Base-by-base conservation (phyloP, 2,329 filamentous ascomycete genomes). In the Calonectria naviculata region DNA sequence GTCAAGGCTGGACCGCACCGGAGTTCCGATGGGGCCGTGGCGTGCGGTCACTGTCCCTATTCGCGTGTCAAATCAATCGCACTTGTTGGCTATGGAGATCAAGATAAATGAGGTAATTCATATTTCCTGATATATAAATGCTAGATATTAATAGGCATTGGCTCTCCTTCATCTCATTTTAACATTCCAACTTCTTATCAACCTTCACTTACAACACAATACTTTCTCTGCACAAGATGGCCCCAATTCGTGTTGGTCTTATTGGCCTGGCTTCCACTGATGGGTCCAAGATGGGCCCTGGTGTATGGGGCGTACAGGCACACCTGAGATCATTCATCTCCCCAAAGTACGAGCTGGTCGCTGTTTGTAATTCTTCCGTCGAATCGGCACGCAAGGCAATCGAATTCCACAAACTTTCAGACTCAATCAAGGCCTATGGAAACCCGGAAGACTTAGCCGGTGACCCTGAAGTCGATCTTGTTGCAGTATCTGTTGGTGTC, bases 401-500 rank as follows among this genome's bases (percentile, higher is more conserved):
- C 42, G 71, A 78, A 8, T 75, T 80, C 10, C 87, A 85, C 77
- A 78, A 81, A 6, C 82, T 89, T 0, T 79, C 83, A 0, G 60
- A 78, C 1, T 75, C 74, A 3, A 83, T 83, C 13, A 84, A 82
- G 38, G 80, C 85, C 0, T 89, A 89, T 70, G 87, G 85, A 19
- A 78, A 81, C 26, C 83, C 87, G 0, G 80, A 84, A 4, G 80
- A 81, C 4, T 76, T 90, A 3, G 87, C 87, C 1, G 80, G 79
- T 2, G 87, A 89, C 61, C 78, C 80, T 1, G 79, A 85, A 17
- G 80, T 90, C 19, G 86, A 90, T 56, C 81, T 90, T 0, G 85
- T 91, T 8, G 84, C 89, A 17, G 86, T 87, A 70, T 83, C 79
- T 58, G 88, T 87, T 0, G 80, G 86, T 13, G 88, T 89, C 1